Conservation (phyloP, 257 asterid species). For the Craterostigma plantagineum region DNA sequence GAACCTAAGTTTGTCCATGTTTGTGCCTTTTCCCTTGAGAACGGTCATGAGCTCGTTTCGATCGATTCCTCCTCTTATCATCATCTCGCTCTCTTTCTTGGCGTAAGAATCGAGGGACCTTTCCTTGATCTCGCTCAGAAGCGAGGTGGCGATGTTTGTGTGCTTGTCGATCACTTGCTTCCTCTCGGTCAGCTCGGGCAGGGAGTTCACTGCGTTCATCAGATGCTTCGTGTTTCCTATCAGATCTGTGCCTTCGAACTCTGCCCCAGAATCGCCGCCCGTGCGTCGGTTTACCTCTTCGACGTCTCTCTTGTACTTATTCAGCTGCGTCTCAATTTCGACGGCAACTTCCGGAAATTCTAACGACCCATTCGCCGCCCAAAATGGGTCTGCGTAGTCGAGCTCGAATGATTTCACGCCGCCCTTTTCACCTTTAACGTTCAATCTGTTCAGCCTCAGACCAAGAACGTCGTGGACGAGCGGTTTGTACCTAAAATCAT, state of each 20-base stretch:
- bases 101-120: slow-evolving; percentile 65
- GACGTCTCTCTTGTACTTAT: slow-evolving; percentile 70
- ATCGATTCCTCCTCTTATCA: slow-evolving; percentile 75
- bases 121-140: slow-evolving; percentile 47
- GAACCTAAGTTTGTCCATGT: slow-evolving; percentile 52
- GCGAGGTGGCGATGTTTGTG: slow-evolving; percentile 18
- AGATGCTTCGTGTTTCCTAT: slow-evolving; percentile 85
- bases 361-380: slow-evolving; percentile 64
- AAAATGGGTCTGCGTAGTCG: slow-evolving; percentile 69
- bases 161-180: slow-evolving; percentile 9
- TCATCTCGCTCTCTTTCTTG: slow-evolving; percentile 80
- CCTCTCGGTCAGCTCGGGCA: slow-evolving; percentile 56
- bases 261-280: slow-evolving; percentile 69
- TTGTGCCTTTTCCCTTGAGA: slow-evolving; percentile 81
- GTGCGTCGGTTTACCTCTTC: slow-evolving; percentile 86
- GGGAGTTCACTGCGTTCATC: slow-evolving; percentile 87
- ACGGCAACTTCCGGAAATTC: slow-evolving; percentile 90
- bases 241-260: slow-evolving; percentile 74
- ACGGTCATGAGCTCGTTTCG: slow-evolving; percentile 56
- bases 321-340: slow-evolving; percentile 76
- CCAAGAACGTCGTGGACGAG: slow-evolving; percentile 96
- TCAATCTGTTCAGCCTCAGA: slow-evolving; percentile 73
- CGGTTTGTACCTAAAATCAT: slow-evolving; percentile 91
- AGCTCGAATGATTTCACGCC: slow-evolving; percentile 69
- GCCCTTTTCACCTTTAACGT: slow-evolving; percentile 78